Percentiles rank a stretch among this genome's conserved stretches.
Conservation (phyloP, 495 filamentous ascomycete genomes). For the Xylaria grammica region DNA sequence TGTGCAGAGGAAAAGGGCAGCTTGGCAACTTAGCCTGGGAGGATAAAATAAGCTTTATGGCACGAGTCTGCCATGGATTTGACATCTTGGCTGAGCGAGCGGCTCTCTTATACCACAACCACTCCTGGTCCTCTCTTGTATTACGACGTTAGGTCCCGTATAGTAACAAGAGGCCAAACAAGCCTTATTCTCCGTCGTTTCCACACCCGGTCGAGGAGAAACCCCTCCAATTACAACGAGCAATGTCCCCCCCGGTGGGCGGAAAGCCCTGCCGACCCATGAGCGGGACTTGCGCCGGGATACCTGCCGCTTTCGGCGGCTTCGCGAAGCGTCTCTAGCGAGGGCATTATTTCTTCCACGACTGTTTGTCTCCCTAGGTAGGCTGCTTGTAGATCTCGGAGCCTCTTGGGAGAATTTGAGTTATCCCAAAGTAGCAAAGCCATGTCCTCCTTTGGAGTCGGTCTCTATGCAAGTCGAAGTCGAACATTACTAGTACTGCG, state of each 20-base stretch:
- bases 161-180: neutral
- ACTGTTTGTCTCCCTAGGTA: no score
- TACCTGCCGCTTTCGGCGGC: no score
- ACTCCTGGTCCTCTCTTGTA: neutral
- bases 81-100: slow-evolving; percentile 4
- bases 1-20: neutral
- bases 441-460: no score
- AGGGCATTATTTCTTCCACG: no score
- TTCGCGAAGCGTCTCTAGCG: no score
- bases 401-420: no score
- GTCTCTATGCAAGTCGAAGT: no score
- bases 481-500: no score
- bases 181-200: neutral
- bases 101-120: neutral
- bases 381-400: no score
- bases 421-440: no score
- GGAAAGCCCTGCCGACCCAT: neutral
- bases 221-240: slow-evolving; percentile 5
- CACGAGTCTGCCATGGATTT: neutral
- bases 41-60: slow-evolving; percentile 8
- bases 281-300: no score
- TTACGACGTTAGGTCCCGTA: neutral
- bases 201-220: slow-evolving; percentile 1
- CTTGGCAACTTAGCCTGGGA: slow-evolving; percentile 1
- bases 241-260: neutral